Evolutionary conservation across 2,329 filamentous ascomycete genomes (phyloP).

Genomic region (Akanthomyces uredinophilus): DNA sequence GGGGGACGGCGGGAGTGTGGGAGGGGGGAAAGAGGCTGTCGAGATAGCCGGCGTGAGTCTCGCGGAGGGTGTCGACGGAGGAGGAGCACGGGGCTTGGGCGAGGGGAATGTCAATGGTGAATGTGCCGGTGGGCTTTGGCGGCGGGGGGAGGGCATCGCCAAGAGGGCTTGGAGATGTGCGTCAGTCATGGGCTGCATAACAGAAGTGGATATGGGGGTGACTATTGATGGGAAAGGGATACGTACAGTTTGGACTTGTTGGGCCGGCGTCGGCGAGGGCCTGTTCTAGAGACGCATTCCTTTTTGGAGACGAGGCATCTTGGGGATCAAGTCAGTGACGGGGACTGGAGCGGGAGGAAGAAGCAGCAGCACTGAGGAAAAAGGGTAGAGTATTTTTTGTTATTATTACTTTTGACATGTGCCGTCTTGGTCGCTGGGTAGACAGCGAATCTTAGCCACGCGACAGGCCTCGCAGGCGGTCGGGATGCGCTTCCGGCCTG

Average conservation of each 20-base stretch:
- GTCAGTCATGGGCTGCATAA: neutral
- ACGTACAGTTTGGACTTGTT: slow-evolving; percentile 38
- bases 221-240: neutral
- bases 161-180: slow-evolving; percentile 15
- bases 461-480: slow-evolving; percentile 12
- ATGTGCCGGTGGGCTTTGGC: slow-evolving; percentile 42
- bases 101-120: slow-evolving; percentile 49
- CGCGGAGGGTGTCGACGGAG: slow-evolving; percentile 38
- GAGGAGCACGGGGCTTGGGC: slow-evolving; percentile 31
- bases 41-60: slow-evolving; percentile 38
- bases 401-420: slow-evolving; percentile 8
- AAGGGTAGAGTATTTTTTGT: neutral
- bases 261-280: slow-evolving; percentile 44
- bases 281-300: slow-evolving; percentile 48
- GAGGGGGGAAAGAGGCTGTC: slow-evolving; percentile 34
- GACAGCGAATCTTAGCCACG: slow-evolving; percentile 6
- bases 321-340: neutral
- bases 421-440: slow-evolving; percentile 7
- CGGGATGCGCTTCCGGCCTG: slow-evolving; percentile 3
- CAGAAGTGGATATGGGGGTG: neutral
- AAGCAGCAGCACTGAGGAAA: neutral
- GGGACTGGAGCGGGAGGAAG: neutral
- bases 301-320: slow-evolving; percentile 49
- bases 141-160: slow-evolving; percentile 22
- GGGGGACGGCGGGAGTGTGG: slow-evolving; percentile 20